Conservation (phyloP, 2,329 filamentous ascomycete species). For the Exophiala phaeomuriformis region DNA sequence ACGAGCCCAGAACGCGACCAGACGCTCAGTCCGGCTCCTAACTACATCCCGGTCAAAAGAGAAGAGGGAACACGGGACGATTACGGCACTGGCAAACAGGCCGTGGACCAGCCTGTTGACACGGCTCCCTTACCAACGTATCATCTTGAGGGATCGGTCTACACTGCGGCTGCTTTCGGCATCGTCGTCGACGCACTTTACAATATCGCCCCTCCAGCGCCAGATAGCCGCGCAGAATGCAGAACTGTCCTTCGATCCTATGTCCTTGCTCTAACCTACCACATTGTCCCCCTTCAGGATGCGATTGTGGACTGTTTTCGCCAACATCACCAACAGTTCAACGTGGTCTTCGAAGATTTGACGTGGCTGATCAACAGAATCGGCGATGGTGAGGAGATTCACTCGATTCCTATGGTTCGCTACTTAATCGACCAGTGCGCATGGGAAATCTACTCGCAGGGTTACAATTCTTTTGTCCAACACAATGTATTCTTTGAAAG, state of each 20-base stretch:
- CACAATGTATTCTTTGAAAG: constrained; percentile 12
- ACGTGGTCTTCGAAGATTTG: constrained; percentile 21
- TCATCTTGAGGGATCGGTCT: constrained; percentile 10
- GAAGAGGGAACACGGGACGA: background rate
- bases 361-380: constrained; percentile 20
- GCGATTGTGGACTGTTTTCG: constrained; percentile 22
- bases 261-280: constrained; percentile 20
- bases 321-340: constrained; percentile 11
- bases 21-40: background rate
- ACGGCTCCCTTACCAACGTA: constrained; percentile 1
- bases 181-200: constrained; percentile 24
- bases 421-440: constrained; percentile 25
- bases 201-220: constrained; percentile 9
- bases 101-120: too few relatives aligned
- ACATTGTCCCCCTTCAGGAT: constrained; percentile 21
- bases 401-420: constrained; percentile 10
- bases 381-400: constrained; percentile 1
- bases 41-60: background rate
- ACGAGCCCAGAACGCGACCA: background rate
- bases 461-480: constrained; percentile 11
- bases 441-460: constrained; percentile 20
- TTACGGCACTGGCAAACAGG: too few relatives aligned
- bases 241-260: constrained; percentile 18
- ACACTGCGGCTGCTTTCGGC: constrained; percentile 16
- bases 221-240: background rate